Conservation (phyloP, 75 land plant species). For the Ceratopteris richardii region DNA sequence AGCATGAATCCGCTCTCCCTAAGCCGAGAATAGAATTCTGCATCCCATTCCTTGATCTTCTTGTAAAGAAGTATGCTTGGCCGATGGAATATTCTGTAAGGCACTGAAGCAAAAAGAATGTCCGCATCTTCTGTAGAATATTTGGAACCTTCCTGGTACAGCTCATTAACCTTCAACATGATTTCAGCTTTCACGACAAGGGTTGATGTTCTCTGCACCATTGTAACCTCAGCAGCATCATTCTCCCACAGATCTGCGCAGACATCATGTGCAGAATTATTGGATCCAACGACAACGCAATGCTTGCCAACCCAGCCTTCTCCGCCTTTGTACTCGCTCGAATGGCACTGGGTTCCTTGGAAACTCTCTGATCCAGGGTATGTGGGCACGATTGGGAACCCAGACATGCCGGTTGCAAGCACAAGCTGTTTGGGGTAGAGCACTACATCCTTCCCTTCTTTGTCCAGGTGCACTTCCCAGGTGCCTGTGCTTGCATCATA, state of each 20-base stretch:
- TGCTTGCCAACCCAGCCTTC: conserved; percentile 5
- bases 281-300: conserved; percentile 8
- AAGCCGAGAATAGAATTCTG: conserved; percentile 3
- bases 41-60: neutral
- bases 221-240: conserved; percentile 7
- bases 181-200: neutral
- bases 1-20: conserved; percentile 6
- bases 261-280: conserved; percentile 9
- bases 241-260: conserved; percentile 9
- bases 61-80: neutral
- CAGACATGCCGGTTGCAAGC: conserved; percentile 12
- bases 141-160: neutral
- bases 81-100: conserved; percentile 2
- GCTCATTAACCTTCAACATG: neutral
- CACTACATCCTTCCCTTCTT: neutral
- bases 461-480: conserved; percentile 2
- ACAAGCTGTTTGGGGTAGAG: conserved; percentile 4
- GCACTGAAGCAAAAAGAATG: conserved; percentile 1
- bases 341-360: conserved; percentile 3
- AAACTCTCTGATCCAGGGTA: conserved; percentile 2
- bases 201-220: conserved; percentile 8
- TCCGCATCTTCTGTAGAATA: neutral
- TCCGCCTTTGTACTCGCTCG: neutral
- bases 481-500: neutral
- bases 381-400: conserved; percentile 3